A percentile compares a stretch with the other conserved stretches of the same genome.
Conservation (phyloP, 2,329 filamentous ascomycete genomes). For the Neopestalotiopsis sp. region DNA sequence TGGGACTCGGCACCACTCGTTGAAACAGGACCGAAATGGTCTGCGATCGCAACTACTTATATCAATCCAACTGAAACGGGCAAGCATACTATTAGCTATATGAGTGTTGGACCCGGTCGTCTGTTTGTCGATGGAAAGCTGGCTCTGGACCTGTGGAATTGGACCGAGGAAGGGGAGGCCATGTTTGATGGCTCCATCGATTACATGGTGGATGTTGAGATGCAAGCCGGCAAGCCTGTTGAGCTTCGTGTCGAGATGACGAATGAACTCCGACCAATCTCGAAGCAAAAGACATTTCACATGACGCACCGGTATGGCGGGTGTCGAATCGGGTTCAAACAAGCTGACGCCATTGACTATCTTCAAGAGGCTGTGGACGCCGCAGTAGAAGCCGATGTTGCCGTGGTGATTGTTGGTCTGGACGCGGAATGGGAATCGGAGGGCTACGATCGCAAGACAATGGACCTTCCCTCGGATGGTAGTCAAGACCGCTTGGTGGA, state of each 20-base stretch:
- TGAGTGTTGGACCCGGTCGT: conserved; percentile 69
- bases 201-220: conserved; percentile 64
- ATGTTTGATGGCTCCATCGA: conserved; percentile 75
- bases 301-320: conserved; percentile 72
- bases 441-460: conserved; percentile 69
- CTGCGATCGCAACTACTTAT: conserved; percentile 65
- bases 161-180: conserved; percentile 72
- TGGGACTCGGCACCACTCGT: conserved; percentile 71
- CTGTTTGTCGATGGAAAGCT: conserved; percentile 65
- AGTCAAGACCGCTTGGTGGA: conserved; percentile 68
- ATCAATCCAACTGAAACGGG: conserved; percentile 65
- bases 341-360: conserved; percentile 66
- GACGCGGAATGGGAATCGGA: conserved; percentile 80
- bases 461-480: conserved; percentile 62
- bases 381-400: conserved; percentile 68
- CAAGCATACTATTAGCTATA: conserved; percentile 70
- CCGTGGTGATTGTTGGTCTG: conserved; percentile 71
- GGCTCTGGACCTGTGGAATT: conserved; percentile 70
- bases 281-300: conserved; percentile 62
- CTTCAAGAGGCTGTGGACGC: conserved; percentile 69
- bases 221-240: conserved; percentile 64
- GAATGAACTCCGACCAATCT: conserved; percentile 66
- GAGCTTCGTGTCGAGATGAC: conserved; percentile 70
- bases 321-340: conserved; percentile 74
- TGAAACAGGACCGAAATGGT: conserved; percentile 67